Conservation (phyloP, 495 filamentous ascomycete genomes). For the Pseudoneurospora amorphoporcata region DNA sequence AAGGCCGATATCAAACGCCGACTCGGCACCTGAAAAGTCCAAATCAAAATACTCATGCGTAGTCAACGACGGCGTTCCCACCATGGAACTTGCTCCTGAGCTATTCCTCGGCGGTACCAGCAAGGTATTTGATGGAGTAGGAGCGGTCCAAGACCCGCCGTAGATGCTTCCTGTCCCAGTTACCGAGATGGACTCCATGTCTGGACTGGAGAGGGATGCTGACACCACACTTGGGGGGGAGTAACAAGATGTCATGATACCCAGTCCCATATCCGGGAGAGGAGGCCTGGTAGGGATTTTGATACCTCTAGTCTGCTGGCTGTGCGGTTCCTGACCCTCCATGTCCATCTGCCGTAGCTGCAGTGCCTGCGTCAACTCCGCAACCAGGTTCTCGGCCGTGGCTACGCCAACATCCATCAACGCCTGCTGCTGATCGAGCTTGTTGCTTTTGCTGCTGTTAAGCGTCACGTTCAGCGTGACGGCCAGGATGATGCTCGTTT, state of each 20-base stretch:
- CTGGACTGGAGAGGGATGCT: background rate
- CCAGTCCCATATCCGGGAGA: too few relatives aligned
- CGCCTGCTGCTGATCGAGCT: background rate
- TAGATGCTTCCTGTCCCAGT: background rate
- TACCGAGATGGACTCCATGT: background rate
- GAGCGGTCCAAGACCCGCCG: background rate
- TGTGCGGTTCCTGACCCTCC: too few relatives aligned
- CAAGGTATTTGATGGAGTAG: background rate
- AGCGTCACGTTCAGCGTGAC: conserved; percentile 2
- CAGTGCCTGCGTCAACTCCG: background rate
- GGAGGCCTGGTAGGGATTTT: too few relatives aligned
- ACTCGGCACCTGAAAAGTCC: background rate
- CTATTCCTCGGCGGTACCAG: background rate
- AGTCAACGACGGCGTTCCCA: background rate
- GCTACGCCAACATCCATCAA: conserved; percentile 2
- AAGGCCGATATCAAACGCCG: background rate
- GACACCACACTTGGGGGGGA: background rate
- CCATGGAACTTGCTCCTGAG: background rate
- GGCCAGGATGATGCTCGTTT: conserved; percentile 1
- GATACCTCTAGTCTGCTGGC: too few relatives aligned
- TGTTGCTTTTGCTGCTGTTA: background rate
- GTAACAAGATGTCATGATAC: background rate
- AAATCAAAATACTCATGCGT: background rate
- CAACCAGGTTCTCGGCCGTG: conserved; percentile 2
- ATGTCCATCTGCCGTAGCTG: too few relatives aligned